Conservation (phyloP, 2,329 filamentous ascomycete genomes). For the Ophiostoma novo-ulmi region DNA sequence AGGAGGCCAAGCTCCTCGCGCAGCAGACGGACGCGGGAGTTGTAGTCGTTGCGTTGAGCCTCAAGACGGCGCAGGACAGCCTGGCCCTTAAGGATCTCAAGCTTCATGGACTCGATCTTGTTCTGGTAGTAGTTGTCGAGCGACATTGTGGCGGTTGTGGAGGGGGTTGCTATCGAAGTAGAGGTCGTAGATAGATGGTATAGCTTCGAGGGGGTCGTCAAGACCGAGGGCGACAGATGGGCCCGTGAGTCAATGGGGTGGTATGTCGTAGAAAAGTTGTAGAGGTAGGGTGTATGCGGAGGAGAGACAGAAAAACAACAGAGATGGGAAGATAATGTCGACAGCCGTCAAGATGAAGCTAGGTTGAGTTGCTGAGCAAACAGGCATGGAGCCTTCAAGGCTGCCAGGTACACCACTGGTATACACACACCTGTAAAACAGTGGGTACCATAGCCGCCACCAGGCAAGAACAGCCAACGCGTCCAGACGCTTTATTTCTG, state of each 20-base stretch:
- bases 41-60: conserved; percentile 98
- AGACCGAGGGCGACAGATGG: not conserved
- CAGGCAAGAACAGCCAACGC: conserved; percentile 21
- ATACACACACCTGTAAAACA: not conserved
- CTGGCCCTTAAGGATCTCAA: conserved; percentile 98
- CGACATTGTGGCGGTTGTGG: conserved; percentile 61
- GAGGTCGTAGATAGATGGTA: not conserved
- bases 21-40: conserved; percentile 90
- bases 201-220: conserved; percentile 9
- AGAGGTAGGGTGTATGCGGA: not conserved
- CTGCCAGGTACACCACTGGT: conserved; percentile 14
- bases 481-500: not conserved
- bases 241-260: not conserved
- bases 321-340: not conserved
- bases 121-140: conserved; percentile 99
- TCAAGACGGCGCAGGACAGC: conserved; percentile 90
- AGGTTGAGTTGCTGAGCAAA: conserved; percentile 5
- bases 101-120: conserved; percentile 99
- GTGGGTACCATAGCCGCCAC: conserved; percentile 13
- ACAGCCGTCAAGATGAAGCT: not conserved
- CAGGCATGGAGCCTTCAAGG: conserved; percentile 5
- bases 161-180: not conserved
- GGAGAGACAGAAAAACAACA: not conserved
- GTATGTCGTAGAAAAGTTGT: not conserved
- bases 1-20: conserved; percentile 92